Base-by-base conservation (phyloP, 805 yeast species). In the Priceomyces medius region DNA sequence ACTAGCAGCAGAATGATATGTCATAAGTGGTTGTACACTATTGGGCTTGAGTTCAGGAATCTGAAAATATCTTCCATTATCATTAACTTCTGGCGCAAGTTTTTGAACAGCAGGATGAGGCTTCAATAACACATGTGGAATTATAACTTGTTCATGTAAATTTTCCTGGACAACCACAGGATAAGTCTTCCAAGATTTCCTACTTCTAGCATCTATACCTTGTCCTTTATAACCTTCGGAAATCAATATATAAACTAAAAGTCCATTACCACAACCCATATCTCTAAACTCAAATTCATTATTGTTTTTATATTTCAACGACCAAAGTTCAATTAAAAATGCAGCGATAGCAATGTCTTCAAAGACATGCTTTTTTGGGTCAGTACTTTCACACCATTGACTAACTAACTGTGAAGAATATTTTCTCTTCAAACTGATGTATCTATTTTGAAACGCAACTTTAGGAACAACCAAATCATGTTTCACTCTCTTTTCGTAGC, bases 311-410 rank as follows among this genome's bases (percentile, higher is more conserved):
- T 50, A 53, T 23, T 56, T 57, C 35, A 73, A 67, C 6, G 63
- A 63, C 98, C 98, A 91, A 26, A 87, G 72, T 63, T 88, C 96
- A 20, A 91, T 86, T 46, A 91, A 69, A 52, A 91, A 91, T 0
- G 97, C 96, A 1, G 97, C 97, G 51, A 91, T 90, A 3, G 96
- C 95, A 40, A 91, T 77, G 59, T 91, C 98, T 68, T 91, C 98
- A 66, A 90, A 91, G 0, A 91, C 97, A 64, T 91, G 98, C 59
- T 91, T 91, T 51, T 83, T 78, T 2, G 97, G 97, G 62, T 91
- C 97, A 2, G 98, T 91, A 21, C 83, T 81, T 63, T 91, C 98
- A n/a, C 75, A 80, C 98, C 98, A 91, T 48, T 74, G 76, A 31
- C 82, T 86, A 9, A 89, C 89, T 37, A 91, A 65, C 13, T 66